Evolutionary conservation across 495 filamentous ascomycete genomes (phyloP).

Genomic region (Talaromyces liani): DNA sequence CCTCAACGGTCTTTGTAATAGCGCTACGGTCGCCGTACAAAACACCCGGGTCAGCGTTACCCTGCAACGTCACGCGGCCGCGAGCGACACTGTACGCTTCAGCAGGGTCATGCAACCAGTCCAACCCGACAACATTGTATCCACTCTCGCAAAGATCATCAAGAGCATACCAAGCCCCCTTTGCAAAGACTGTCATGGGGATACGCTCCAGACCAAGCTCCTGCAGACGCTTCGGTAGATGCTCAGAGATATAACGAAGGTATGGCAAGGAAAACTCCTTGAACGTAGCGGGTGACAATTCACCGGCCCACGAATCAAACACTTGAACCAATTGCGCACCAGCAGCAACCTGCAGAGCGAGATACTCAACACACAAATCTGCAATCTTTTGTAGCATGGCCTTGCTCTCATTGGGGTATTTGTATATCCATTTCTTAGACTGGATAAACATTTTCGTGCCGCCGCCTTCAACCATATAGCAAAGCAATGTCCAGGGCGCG

Average conservation of each 20-base stretch:
- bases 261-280: conserved; percentile 79
- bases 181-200: conserved; percentile 99
- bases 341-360: conserved; percentile 84
- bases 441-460: conserved; percentile 89
- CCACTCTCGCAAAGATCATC: conserved; percentile 80
- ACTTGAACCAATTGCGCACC: conserved; percentile 91
- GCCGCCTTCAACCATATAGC: conserved; percentile 98
- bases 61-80: conserved; percentile 74
- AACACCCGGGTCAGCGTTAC: conserved; percentile 90
- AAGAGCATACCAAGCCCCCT: conserved; percentile 95
- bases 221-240: conserved; percentile 62
- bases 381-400: conserved; percentile 82
- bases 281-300: conserved; percentile 79
- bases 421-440: conserved; percentile 92
- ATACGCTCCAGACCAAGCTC: conserved; percentile 71
- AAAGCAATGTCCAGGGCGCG: conserved; percentile 91
- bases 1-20: conserved; percentile 71
- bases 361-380: conserved; percentile 85
- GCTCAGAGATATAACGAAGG: conserved; percentile 69
- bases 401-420: conserved; percentile 73
- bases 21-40: conserved; percentile 76
- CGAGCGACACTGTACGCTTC: conserved; percentile 72
- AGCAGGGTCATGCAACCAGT: conserved; percentile 89
- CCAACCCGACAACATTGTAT: conserved; percentile 88
- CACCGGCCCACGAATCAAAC: conserved; percentile 98